Evolutionary conservation across 23 red algal species (phyloP).

Genomic region (Agarophyton chilense): DNA sequence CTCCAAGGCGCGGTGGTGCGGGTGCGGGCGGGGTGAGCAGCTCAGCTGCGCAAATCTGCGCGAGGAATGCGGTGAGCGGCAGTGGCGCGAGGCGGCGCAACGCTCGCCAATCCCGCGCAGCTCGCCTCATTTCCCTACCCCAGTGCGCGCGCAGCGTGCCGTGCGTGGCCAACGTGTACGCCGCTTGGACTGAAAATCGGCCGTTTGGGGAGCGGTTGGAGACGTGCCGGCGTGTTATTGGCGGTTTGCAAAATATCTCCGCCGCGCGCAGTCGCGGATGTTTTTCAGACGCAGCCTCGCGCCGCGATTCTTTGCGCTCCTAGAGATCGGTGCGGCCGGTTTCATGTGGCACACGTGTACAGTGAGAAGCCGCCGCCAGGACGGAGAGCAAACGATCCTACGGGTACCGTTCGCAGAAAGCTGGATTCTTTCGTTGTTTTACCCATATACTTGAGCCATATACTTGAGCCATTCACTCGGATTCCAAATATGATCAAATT

Average conservation of each 20-base stretch:
- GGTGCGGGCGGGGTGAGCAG: not conserved
- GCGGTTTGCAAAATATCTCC: not conserved
- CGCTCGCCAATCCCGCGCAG: slow-evolving; percentile 7
- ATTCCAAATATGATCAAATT: no score
- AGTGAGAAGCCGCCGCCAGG: no score
- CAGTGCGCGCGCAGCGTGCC: not conserved
- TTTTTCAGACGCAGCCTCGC: no score
- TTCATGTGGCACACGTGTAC: no score
- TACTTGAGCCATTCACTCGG: no score
- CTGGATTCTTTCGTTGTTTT: no score
- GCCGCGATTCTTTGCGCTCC: no score
- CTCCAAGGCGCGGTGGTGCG: not conserved
- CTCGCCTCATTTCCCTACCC: not conserved
- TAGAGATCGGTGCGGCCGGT: no score
- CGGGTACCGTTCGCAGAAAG: no score
- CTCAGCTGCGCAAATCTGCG: slow-evolving; percentile 5
- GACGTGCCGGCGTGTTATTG: not conserved
- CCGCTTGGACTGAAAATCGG: not conserved
- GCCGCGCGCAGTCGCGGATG: not conserved
- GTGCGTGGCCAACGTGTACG: not conserved
- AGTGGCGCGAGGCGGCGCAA: not conserved
- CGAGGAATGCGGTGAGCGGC: not conserved
- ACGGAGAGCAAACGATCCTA: no score
- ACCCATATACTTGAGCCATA: no score
- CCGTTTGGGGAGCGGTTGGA: not conserved